A percentile compares a stretch with the other conserved stretches of the same genome.
phyloP scores from a whole-genome alignment of 2,329 filamentous ascomycete genomes.

The Verticillium longisporum region DNA sequence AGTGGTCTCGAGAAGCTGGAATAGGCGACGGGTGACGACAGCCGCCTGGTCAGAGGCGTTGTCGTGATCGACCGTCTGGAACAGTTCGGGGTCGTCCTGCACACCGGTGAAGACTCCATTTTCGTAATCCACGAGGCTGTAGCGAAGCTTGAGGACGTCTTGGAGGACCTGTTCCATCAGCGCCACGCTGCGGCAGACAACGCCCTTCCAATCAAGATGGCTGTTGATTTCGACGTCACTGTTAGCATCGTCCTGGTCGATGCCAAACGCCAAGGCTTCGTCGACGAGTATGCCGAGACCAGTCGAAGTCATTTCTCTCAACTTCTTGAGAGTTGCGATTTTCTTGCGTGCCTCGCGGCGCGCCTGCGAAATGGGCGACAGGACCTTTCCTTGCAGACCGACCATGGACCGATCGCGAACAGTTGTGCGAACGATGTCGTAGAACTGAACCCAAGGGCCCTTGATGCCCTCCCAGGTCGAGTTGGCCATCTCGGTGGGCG shows the following conservation, averaged over 20 bases:
- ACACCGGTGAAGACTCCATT: slow-evolving; percentile 58
- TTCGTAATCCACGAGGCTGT: slow-evolving; percentile 57
- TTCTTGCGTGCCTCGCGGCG: slow-evolving; percentile 71
- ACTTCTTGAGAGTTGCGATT: slow-evolving; percentile 60
- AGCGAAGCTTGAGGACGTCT: slow-evolving; percentile 59
- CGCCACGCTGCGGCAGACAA: slow-evolving; percentile 72
- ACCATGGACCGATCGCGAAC: slow-evolving; percentile 65
- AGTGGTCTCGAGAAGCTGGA: slow-evolving; percentile 60
- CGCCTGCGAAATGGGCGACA: slow-evolving; percentile 72
- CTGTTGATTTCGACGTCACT: slow-evolving; percentile 44
- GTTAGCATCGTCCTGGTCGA: slow-evolving; percentile 44
- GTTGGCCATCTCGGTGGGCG: slow-evolving; percentile 24
- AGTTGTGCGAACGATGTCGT: slow-evolving; percentile 69
- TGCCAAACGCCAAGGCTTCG: slow-evolving; percentile 67
- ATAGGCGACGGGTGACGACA: slow-evolving; percentile 59
- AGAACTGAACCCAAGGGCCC: slow-evolving; percentile 63
- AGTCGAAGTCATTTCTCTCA: slow-evolving; percentile 76
- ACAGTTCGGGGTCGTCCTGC: slow-evolving; percentile 53
- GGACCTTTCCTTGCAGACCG: slow-evolving; percentile 63
- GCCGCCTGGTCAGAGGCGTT: slow-evolving; percentile 41
- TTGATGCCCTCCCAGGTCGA: slow-evolving; percentile 32
- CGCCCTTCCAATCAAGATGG: slow-evolving; percentile 55
- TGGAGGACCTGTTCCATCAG: slow-evolving; percentile 81
- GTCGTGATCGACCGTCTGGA: slow-evolving; percentile 41
- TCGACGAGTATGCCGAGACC: slow-evolving; percentile 83